Percentiles rank a stretch among this genome's conserved stretches.
Evolutionary conservation across 1,139 yeast genomes (phyloP).

Genomic region (Yamadazyma jaroonii): DNA sequence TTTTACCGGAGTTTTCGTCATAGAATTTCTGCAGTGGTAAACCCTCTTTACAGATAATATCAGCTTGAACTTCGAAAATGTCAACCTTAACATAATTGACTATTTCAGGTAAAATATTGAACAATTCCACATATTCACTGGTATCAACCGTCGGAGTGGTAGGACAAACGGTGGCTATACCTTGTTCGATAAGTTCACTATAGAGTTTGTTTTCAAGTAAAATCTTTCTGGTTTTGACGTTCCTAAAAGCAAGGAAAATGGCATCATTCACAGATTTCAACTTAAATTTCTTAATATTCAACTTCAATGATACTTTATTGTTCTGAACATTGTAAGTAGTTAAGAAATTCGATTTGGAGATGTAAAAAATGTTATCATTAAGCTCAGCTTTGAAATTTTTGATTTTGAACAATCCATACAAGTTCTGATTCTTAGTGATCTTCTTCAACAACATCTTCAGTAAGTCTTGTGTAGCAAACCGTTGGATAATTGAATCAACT

Average conservation of each 20-base stretch:
- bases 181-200: constrained; percentile 10
- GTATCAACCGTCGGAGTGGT: background rate
- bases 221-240: constrained; percentile 29
- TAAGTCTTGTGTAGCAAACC: constrained; percentile 26
- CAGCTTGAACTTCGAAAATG: constrained; percentile 28
- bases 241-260: constrained; percentile 36
- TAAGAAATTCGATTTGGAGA: constrained; percentile 30
- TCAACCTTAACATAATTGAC: constrained; percentile 26
- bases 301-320: constrained; percentile 21
- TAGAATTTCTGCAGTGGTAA: constrained; percentile 32
- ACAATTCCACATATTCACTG: constrained; percentile 21
- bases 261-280: constrained; percentile 38
- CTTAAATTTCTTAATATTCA: constrained; percentile 26
- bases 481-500: constrained; percentile 25
- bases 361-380: constrained; percentile 28
- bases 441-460: constrained; percentile 7
- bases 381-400: constrained; percentile 31
- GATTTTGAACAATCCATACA: constrained; percentile 27
- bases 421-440: constrained; percentile 8
- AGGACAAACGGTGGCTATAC: background rate
- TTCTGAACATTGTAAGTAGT: constrained; percentile 25
- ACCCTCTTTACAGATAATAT: constrained; percentile 42
- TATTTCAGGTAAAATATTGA: constrained; percentile 29
- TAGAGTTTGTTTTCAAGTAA: constrained; percentile 26
- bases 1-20: constrained; percentile 22